Evolutionary conservation across 805 yeast genomes (phyloP), one percentile per base, ranked within the genome.

Genomic region (Suhomyces sp.): DNA sequence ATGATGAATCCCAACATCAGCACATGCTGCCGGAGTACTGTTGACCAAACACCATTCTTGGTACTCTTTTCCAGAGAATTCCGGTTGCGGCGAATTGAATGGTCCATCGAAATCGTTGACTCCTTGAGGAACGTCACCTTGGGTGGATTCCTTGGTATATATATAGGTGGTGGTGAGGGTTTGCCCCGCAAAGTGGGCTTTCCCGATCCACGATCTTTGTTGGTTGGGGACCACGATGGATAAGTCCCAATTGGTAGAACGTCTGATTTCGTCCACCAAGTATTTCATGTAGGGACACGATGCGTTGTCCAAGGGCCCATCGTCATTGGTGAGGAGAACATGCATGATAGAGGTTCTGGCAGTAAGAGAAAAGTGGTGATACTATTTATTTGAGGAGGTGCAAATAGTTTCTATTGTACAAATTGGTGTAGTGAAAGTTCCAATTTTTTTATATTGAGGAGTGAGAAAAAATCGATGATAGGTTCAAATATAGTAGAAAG

Each of bases 1-100:
- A 53, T 87, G 88, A 50, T 87, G 81, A 28, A 86, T 61, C 2
- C 97, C 98, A 37, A 93, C 77, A 59, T 91, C 96, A 4, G 95
- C 75, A 60, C 97, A 88, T 2, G 96, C 84, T 11, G 98, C 98
- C 0, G 98, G 98, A 0, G 98, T 93, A 26, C 96, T 95, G 58
- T 87, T 88, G 8, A 93, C 65, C 31, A 91, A 63, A 24, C 79
- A 74, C 97, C 98, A 93, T 58, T 88, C 95, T 49, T 81, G 80
- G 46, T 67, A 63, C 11, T 72, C 70, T 0, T 32, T 25, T 2
- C 40, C 42, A 1, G 53, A 47, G 13, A 65, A 50, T n/a, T 60
- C 52, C 6, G 50, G 36, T 43, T 77, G 76, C 1, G 82, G 81
- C 17, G 54, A 53, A 3, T 73, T 64, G 48, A 76, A 84, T 0